Evolutionary conservation across 1,139 yeast genomes (phyloP), one percentile per base, ranked within the genome.

Genomic region (Scheffersomyces cryptocercus): DNA sequence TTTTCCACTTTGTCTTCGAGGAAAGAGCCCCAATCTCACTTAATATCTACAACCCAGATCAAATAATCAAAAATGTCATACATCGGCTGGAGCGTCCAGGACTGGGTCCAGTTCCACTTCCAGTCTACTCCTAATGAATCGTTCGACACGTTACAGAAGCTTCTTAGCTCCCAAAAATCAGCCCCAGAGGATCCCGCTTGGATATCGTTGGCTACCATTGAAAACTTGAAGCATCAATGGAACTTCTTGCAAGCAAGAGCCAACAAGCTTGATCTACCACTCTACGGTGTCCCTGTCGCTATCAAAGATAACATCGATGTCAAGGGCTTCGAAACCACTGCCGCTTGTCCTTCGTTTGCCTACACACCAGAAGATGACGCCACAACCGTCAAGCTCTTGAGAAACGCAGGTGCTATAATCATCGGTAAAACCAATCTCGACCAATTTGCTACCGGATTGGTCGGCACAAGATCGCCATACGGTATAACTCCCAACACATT

Each of bases 401-500:
- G 89, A 63, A 77, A 75, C 14, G 87, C 90, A 28, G 98, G 98
- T 56, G 98, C 97, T 37, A 87, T 91, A 43, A 78, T 91, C 32
- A 73, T 91, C 38, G 98, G 97, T 45, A 91, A 91, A 64, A 91
- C 98, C 46, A 91, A 91, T 62, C 74, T 91, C 62, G 98, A 91
- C 62, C 98, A 91, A 64, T 91, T 91, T 67, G 98, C 98, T 15
- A 91, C 98, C 4, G 99, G 99, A 28, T 74, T 93, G 45, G 98
- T 93, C 2, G 99, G 99, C 35, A 85, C 89, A 16, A 79, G 98
- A 61, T 87, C 96, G 5, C 98, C 98, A 1, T 93, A 90, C 60
- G 98, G 99, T 5, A 77, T 81, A 52, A 87, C 96, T 4, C 82
- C 90, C 33, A 84, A 85, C 61, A 83, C 93, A 1, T 89, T 91